Percentiles rank a stretch among this genome's conserved stretches.
These are phyloP conservation scores for Phytophthora sp. DNA, from an alignment of 352 stramenopile genomes.

Conservation along the genomic window DNA sequence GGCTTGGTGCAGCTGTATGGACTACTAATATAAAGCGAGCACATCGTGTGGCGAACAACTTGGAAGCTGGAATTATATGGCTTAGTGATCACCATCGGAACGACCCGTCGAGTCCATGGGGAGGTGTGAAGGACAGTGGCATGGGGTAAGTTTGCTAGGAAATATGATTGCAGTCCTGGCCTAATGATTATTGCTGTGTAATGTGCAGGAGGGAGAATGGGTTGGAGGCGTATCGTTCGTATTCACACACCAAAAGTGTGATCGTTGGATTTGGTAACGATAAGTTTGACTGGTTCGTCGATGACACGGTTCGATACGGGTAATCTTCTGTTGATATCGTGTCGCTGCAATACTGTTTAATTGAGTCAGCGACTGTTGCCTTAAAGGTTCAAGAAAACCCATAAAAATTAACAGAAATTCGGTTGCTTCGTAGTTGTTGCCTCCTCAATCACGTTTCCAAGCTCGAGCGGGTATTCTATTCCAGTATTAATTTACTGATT, in stretches of 20 bases:
- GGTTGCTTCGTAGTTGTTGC: not conserved
- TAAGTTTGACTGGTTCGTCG: constrained; percentile 82
- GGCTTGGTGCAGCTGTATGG: constrained; percentile 87
- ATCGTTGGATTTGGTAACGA: constrained; percentile 65
- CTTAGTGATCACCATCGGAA: constrained; percentile 87
- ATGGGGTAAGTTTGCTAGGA: constrained; percentile 42
- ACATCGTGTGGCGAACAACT: constrained; percentile 78
- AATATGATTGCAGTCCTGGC: not conserved
- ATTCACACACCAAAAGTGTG: constrained; percentile 83
- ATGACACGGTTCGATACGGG: constrained; percentile 62
- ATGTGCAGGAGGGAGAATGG: constrained; percentile 84
- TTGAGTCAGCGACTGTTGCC: not conserved
- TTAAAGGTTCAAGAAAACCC: no score
- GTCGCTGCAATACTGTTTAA: no score
- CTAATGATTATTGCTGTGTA: not conserved
- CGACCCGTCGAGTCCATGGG: constrained; percentile 67
- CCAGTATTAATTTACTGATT: constrained; percentile 33
- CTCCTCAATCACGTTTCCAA: not conserved
- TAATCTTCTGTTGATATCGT: no score
- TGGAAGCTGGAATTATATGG: constrained; percentile 92
- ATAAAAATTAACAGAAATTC: no score
- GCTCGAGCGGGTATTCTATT: constrained; percentile 8
- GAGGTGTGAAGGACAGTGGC: constrained; percentile 74
- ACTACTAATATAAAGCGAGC: constrained; percentile 78
- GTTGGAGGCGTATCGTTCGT: constrained; percentile 65